Conservation (phyloP, 1,139 yeast genomes). For the Pichia sp. region DNA sequence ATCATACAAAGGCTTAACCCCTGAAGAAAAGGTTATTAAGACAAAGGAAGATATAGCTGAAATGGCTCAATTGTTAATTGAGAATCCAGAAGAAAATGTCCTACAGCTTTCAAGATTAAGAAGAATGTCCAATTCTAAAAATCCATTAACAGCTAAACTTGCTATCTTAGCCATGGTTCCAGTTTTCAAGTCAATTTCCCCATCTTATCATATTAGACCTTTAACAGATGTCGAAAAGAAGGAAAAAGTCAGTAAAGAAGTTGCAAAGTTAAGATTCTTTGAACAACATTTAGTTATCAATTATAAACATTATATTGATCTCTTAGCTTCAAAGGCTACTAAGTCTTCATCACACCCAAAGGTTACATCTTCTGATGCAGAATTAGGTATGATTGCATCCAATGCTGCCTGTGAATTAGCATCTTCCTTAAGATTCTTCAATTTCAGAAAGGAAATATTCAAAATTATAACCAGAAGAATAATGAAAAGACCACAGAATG, state of each 20-base stretch:
- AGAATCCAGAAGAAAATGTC: slow-evolving; percentile 88
- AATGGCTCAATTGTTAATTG: slow-evolving; percentile 72
- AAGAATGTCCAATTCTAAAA: slow-evolving; percentile 66
- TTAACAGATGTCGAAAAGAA: slow-evolving; percentile 76
- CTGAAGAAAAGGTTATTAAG: slow-evolving; percentile 54
- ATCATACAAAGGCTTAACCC: slow-evolving; percentile 48
- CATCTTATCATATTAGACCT: slow-evolving; percentile 84
- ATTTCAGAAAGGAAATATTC: slow-evolving; percentile 71
- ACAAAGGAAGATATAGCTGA: slow-evolving; percentile 85
- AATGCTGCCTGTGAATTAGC: slow-evolving; percentile 81
- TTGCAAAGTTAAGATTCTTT: slow-evolving; percentile 69
- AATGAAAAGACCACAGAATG: slow-evolving; percentile 52
- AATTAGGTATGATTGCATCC: slow-evolving; percentile 58
- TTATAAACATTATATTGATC: slow-evolving; percentile 67
- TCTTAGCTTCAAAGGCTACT: slow-evolving; percentile 45
- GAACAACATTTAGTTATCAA: slow-evolving; percentile 75
- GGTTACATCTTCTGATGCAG: slow-evolving; percentile 38
- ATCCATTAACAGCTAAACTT: slow-evolving; percentile 68
- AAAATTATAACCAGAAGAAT: slow-evolving; percentile 64
- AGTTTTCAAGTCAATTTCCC: slow-evolving; percentile 81
- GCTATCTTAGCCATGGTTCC: slow-evolving; percentile 79
- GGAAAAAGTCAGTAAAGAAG: slow-evolving; percentile 81
- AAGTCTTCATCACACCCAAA: slow-evolving; percentile 42
- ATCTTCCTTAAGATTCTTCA: slow-evolving; percentile 72
- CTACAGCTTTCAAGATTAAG: slow-evolving; percentile 65